phyloP scores from a whole-genome alignment of 768 basidiomycete genomes.

The Suillus luteus region DNA sequence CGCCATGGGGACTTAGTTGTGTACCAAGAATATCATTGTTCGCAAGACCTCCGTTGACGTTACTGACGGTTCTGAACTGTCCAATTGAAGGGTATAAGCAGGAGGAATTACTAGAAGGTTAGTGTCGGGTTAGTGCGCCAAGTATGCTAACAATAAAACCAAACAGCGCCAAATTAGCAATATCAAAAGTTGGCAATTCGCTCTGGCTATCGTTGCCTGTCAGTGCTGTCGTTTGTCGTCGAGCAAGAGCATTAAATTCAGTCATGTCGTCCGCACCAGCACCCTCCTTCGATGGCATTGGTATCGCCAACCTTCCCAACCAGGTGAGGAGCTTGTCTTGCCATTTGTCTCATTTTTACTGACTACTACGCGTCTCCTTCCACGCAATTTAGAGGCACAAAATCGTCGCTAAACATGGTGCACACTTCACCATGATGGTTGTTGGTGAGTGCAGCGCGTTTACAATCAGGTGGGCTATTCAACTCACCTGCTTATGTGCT shows the following conservation, averaged over 20 bases:
- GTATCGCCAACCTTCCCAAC: slow-evolving; percentile 97
- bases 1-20: too few relatives aligned
- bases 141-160: slow-evolving; percentile 9
- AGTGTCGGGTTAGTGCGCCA: slow-evolving; percentile 18
- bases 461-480: not conserved
- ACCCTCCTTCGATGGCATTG: slow-evolving; percentile 71
- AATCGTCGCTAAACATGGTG: slow-evolving; percentile 96
- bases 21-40: not conserved
- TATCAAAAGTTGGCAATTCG: slow-evolving; percentile 26
- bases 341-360: slow-evolving; percentile 15
- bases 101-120: too few relatives aligned
- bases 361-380: slow-evolving; percentile 12
- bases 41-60: not conserved
- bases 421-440: slow-evolving; percentile 99
- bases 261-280: slow-evolving; percentile 30
- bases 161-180: slow-evolving; percentile 29
- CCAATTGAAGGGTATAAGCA: too few relatives aligned
- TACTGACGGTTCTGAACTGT: not conserved
- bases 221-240: slow-evolving; percentile 11
- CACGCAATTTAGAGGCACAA: slow-evolving; percentile 79
- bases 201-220: slow-evolving; percentile 18
- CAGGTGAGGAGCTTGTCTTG: slow-evolving; percentile 58
- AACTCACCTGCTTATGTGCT: slow-evolving; percentile 6
- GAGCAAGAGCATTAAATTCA: slow-evolving; percentile 19
- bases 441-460: slow-evolving; percentile 59